phyloP scores from a whole-genome alignment of 495 filamentous ascomycete species.

The Clavariopsis aquatica region DNA sequence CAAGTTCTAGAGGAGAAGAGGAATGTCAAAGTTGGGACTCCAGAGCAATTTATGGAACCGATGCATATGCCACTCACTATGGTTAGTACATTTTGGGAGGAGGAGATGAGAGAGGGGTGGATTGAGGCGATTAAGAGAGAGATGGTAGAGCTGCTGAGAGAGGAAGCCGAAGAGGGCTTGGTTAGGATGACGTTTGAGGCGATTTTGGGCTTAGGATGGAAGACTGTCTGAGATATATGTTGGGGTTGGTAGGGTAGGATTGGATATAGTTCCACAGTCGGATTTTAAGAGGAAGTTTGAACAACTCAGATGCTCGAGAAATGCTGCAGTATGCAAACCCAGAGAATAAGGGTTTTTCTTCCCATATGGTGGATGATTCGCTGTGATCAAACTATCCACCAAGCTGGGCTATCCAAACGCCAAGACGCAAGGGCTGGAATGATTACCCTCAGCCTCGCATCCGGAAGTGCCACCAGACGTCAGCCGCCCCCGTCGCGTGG shows the following conservation, averaged over 20 bases:
- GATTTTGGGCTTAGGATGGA: constrained; percentile 14
- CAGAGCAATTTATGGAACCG: constrained; percentile 1
- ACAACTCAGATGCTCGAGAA: no score
- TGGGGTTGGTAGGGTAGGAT: not conserved
- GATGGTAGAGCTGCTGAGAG: not conserved
- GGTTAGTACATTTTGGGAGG: constrained; percentile 8
- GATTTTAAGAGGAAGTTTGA: not conserved
- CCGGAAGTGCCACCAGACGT: not conserved
- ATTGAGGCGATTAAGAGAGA: not conserved
- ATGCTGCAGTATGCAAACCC: no score
- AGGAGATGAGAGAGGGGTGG: constrained; percentile 1
- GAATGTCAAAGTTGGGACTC: constrained; percentile 3
- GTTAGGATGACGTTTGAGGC: constrained; percentile 4
- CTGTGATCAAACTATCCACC: no score
- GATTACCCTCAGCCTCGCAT: no score
- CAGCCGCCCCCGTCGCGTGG: not conserved
- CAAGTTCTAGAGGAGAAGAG: constrained; percentile 1
- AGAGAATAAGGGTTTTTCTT: no score
- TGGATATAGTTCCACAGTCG: not conserved
- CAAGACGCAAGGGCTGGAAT: no score
- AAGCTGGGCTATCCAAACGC: no score
- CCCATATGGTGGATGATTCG: no score
- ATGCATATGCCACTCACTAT: constrained; percentile 15
- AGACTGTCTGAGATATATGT: not conserved
- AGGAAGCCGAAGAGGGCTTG: not conserved